Evolutionary conservation across 495 filamentous ascomycete genomes (phyloP).

Genomic region (Xylaria cubensis): DNA sequence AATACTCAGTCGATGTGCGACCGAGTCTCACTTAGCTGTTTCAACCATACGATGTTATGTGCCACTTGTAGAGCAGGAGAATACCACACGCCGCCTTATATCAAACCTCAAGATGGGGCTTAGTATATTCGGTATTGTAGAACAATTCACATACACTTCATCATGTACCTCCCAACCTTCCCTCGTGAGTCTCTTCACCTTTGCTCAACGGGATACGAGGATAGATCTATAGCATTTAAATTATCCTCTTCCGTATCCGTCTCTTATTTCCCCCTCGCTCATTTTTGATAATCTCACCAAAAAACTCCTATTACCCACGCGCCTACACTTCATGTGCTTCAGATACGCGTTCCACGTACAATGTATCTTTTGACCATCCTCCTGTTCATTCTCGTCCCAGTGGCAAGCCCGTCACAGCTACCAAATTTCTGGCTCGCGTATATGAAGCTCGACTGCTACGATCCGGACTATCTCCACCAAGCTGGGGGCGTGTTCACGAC

Average conservation of each 20-base stretch:
- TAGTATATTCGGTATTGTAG: not conserved
- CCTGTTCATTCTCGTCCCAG: not conserved
- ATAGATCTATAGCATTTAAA: not conserved
- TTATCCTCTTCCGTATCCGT: too few species aligned
- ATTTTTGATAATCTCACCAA: not conserved
- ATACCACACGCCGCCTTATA: not conserved
- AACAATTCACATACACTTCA: not conserved
- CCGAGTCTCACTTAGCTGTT: not conserved
- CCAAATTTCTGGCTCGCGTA: constrained; percentile 6
- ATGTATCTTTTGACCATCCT: not conserved
- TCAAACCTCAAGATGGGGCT: not conserved
- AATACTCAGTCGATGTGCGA: not conserved
- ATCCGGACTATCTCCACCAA: not conserved
- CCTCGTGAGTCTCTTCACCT: not conserved
- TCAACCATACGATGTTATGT: not conserved
- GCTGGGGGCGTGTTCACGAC: constrained; percentile 14
- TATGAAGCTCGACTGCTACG: constrained; percentile 10
- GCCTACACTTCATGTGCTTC: not conserved
- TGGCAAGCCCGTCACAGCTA: not conserved
- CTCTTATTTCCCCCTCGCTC: not conserved
- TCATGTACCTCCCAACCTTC: not conserved
- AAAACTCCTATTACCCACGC: not conserved
- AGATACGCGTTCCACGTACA: not conserved
- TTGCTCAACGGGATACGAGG: not conserved
- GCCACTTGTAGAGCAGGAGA: not conserved